Conservation (phyloP, 768 basidiomycete genomes). For the Cantharellus anzutake region DNA sequence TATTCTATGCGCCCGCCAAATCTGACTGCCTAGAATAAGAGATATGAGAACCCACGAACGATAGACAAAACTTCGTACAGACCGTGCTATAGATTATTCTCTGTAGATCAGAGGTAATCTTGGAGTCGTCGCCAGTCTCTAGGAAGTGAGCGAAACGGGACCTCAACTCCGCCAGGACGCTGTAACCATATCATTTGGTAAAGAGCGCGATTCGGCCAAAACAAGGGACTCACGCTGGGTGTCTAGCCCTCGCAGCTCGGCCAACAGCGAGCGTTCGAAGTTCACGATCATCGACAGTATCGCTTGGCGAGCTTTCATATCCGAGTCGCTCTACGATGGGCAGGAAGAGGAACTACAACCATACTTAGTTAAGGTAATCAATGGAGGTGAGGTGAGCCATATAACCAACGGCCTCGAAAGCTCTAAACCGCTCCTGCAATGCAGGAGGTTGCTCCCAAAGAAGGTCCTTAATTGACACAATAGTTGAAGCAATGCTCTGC, state of each 20-base stretch:
- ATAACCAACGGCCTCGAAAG: constrained; percentile 35
- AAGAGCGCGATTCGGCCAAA: background rate
- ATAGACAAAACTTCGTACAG: background rate
- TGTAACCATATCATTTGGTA: constrained; percentile 14
- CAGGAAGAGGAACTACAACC: constrained; percentile 23
- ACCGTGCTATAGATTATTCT: constrained; percentile 20
- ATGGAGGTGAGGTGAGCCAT: background rate
- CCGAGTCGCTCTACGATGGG: constrained; percentile 68
- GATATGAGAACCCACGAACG: background rate
- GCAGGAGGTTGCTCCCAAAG: constrained; percentile 68
- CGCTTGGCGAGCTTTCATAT: constrained; percentile 46
- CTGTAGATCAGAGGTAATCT: constrained; percentile 66
- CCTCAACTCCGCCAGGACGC: constrained; percentile 55
- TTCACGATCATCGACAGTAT: constrained; percentile 46
- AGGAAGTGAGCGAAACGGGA: constrained; percentile 52
- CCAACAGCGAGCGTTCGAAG: constrained; percentile 58
- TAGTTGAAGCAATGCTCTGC: constrained; percentile 41
- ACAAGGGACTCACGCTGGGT: constrained; percentile 12
- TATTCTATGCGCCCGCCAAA: constrained; percentile 61
- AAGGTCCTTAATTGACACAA: constrained; percentile 34
- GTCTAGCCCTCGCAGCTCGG: constrained; percentile 31
- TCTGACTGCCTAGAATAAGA: constrained; percentile 36
- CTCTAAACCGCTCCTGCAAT: constrained; percentile 33
- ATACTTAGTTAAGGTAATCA: background rate
- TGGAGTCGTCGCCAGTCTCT: constrained; percentile 52